phyloP scores from a whole-genome alignment of 1,139 yeast genomes.

The Pichia sp. region DNA sequence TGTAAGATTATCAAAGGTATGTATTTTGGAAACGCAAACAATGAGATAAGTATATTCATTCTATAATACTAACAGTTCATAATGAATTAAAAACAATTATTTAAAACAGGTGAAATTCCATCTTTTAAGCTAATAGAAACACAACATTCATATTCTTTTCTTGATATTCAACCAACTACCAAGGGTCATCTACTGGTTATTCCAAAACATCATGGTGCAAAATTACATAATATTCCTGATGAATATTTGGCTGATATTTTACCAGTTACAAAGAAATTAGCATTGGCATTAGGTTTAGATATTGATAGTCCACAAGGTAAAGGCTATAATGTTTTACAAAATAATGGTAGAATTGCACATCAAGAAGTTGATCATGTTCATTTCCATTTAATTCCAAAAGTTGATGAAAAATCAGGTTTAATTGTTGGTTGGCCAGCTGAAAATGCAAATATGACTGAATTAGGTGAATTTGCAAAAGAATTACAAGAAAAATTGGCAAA shows the following conservation, averaged over 20 bases:
- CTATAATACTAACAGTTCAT: slow-evolving; percentile 5
- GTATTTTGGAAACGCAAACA: too few relatives aligned
- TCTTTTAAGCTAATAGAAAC: slow-evolving; percentile 85
- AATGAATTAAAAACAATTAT: slow-evolving; percentile 30
- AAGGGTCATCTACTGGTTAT: slow-evolving; percentile 83
- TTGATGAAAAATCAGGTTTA: slow-evolving; percentile 62
- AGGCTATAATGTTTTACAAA: slow-evolving; percentile 87
- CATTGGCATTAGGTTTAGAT: slow-evolving; percentile 57
- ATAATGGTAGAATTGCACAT: slow-evolving; percentile 90
- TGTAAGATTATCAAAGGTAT: slow-evolving; percentile 84
- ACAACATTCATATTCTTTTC: slow-evolving; percentile 67
- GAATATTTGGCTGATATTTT: slow-evolving; percentile 78
- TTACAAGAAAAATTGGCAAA: slow-evolving; percentile 44
- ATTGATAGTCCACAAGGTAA: slow-evolving; percentile 62
- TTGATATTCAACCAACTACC: slow-evolving; percentile 89
- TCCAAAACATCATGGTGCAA: slow-evolving; percentile 90
- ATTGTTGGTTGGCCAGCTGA: slow-evolving; percentile 89
- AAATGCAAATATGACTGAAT: slow-evolving; percentile 61
- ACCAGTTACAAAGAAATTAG: slow-evolving; percentile 82
- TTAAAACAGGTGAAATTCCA: slow-evolving; percentile 86
- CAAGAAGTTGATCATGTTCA: slow-evolving; percentile 95
- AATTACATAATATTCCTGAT: slow-evolving; percentile 86
- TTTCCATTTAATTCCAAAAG: slow-evolving; percentile 92
- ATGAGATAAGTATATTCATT: background rate
- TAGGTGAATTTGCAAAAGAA: slow-evolving; percentile 60